phyloP scores from a whole-genome alignment of 495 filamentous ascomycete species.

The Baudoinia panamericana region DNA sequence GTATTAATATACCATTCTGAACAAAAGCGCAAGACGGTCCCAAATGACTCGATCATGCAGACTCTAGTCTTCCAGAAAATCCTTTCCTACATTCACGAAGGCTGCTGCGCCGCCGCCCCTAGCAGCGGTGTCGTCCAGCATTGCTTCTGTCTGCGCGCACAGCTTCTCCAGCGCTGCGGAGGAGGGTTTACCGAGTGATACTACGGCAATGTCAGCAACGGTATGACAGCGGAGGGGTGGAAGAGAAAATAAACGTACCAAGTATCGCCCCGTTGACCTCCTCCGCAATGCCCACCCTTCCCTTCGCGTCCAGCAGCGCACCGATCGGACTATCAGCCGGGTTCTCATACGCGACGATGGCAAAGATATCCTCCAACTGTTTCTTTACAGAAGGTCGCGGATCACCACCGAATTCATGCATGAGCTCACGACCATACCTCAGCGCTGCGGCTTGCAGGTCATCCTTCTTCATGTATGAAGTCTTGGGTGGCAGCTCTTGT shows the following conservation, averaged over 20 bases:
- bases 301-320: slow-evolving; percentile 63
- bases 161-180: slow-evolving; percentile 75
- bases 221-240: not conserved
- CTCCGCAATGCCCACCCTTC: slow-evolving; percentile 72
- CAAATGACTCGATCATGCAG: no score
- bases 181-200: slow-evolving; percentile 79
- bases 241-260: slow-evolving; percentile 45
- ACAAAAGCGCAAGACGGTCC: no score
- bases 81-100: slow-evolving; percentile 60
- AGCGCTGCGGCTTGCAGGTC: slow-evolving; percentile 53
- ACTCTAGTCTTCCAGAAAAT: slow-evolving; percentile 14
- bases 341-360: slow-evolving; percentile 75
- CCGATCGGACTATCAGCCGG: slow-evolving; percentile 59
- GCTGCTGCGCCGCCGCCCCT: slow-evolving; percentile 74
- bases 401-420: slow-evolving; percentile 61
- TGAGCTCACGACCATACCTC: slow-evolving; percentile 66
- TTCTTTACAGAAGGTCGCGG: slow-evolving; percentile 52
- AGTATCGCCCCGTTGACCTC: slow-evolving; percentile 90
- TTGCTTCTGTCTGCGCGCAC: slow-evolving; percentile 72
- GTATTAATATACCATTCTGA: no score
- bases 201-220: slow-evolving; percentile 33
- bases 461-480: slow-evolving; percentile 10
- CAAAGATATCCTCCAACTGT: slow-evolving; percentile 73
- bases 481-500: slow-evolving; percentile 23
- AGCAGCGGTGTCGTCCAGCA: slow-evolving; percentile 62